Base-by-base conservation (phyloP, 2,329 filamentous ascomycete species). In the Cladosporium colombiae region DNA sequence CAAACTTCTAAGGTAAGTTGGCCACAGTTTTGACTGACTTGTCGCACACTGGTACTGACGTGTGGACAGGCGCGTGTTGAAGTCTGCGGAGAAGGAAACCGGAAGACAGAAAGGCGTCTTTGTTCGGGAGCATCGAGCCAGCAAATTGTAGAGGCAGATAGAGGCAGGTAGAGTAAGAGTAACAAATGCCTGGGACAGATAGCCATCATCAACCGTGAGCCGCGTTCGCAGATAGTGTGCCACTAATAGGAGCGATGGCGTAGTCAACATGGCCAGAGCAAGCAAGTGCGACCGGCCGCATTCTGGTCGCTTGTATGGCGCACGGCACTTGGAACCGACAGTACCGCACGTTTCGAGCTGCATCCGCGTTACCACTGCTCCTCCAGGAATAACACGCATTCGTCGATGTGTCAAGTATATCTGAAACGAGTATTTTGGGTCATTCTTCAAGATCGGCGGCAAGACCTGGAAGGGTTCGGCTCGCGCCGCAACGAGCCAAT, bases 71-170 rank as follows among this genome's bases (percentile, higher is more conserved):
- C 44, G 59, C 7, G 50, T 63, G 25, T 31, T 63, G 50, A 63
- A 56, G 37, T 55, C 61, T 8, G 61, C 35, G 10, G 61, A 63
- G n/a, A 55, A 44, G 5, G 35, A 63, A 18, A 13, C 23, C 10
- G 33, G 35, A 25, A 46, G 61, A 31, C 25, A 13, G 33, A 56
- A 63, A 25, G 61, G 61, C 2, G n/a, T 63, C 10, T 63, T 56
- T 18, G 23, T 53, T 11, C 29, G 35, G 5, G 61, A 63, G 5
- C 31, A 46, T 21, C 40, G n/a, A 11, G n/a, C 40, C 10, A 46
- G 40, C 10, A 46, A 46, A 13, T n/a, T 46, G 40, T 46, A 46
- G n/a, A 21, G 8, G 5, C n/a, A 46, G 40, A 46, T 46, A 46
- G 40, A 23, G 18, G 21, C 40, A 3, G 8, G 13, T 46, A 46